Evolutionary conservation across 2,329 filamentous ascomycete genomes (phyloP), one percentile per base, ranked within the genome.

Genomic region (Trichoderma sp.): DNA sequence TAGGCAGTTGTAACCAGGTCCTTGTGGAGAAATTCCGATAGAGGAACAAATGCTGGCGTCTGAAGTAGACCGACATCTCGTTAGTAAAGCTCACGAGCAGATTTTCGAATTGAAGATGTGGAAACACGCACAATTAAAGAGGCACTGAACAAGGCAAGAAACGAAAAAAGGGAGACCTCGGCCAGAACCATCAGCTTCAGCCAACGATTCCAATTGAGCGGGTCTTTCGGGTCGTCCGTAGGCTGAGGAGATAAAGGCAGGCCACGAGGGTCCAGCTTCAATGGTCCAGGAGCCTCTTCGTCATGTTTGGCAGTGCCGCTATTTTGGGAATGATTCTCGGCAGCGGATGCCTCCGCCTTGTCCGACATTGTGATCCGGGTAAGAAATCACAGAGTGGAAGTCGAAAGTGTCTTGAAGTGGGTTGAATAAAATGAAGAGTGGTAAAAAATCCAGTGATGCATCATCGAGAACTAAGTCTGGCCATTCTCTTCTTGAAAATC

Each of bases 151-250:
- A 68, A 61, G 26, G 66, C 55, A 47, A 68, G 66, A 47, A 68
- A 68, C 7, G 66, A 68, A n/a, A 68, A 61, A 11, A 68, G 17
- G 13, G 66, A 68, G 26, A 68, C 66, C 55, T 68, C 66, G 11
- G 26, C 23, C 8, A 68, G 55, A 26, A 68, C 66, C 66, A 68
- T 68, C n/a, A 68, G 66, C n/a, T 68, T 68, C 36, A 68, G 34
- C 66, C 66, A 68, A 55, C 66, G 55, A 26, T 68, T 68, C 66
- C 66, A 68, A 28, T 68, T 68, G 66, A 68, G 66, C 55, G 66
- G 66, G 20, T 68, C 66, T 47, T 61, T 68, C 7, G 66, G 66
- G 36, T 68, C 66, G 12, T 61, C n/a, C 13, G 66, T 47, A 8
- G 66, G 66, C 55, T 68, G 66, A 12, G 66, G 66, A 28, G 66